Base-by-base conservation (phyloP, 148 eudicot species). In the Nepenthes mirabilis region DNA sequence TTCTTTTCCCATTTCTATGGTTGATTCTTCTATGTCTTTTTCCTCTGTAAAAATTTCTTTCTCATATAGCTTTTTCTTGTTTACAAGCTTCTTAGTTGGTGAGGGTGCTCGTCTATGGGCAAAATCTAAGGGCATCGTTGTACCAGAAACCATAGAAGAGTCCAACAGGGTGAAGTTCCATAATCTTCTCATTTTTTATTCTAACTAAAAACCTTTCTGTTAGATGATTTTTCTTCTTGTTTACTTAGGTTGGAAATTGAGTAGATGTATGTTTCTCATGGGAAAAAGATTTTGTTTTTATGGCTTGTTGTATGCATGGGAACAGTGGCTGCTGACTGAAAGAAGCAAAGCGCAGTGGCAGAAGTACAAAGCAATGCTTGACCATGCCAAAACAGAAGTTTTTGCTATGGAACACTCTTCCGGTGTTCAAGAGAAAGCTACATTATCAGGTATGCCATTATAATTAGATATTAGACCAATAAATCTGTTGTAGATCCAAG, bases 81-180 rank as follows among this genome's bases (percentile, higher is more conserved):
- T 57, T 59, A 58, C 54, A 75, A 91, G 97, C 70, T 89, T 94
- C 74, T 80, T 94, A 74, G 99, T 79, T 65, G 97, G 95, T 50
- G 93, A 86, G 72, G 97, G 97, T 61, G 99, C 95, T 53, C 82
- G 71, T 32, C 37, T 34, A 64, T 94, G 99, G 99, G 97, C 91
- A 10, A 70, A 72, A 47, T 76, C 88, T 43, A 94, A 81, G 70
- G 93, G 83, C 51, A 59, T 94, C 65, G 56, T 55, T 58, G 49
- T 76, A 32, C 79, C 76, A 33, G 79, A 58, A 43, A 71, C 79
- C 36, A 49, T 73, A 49, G 65, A 23, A 53, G 88, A 86, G 62
- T 83, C 76, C 40, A 80, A 94, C 48, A 70, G 89, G 84, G 99
- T 94, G 65, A 55, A 66, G 37, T 45, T 58, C 36, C 4, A 9